Evolutionary conservation across 2,329 filamentous ascomycete species (phyloP).

Genomic region (Didymella segeticola): DNA sequence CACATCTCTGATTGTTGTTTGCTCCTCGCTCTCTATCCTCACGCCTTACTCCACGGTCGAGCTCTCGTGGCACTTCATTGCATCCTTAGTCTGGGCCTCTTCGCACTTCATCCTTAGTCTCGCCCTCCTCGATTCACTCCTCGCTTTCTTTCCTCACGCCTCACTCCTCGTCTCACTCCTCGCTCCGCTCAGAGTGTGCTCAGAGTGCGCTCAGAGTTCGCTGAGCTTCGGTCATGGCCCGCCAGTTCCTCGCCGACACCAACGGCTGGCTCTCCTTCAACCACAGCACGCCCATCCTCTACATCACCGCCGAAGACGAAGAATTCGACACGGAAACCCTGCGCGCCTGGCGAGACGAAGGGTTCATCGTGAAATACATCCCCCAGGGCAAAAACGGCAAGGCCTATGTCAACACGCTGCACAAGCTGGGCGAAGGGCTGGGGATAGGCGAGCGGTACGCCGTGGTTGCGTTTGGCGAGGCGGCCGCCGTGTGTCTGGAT

Average conservation of each 20-base stretch:
- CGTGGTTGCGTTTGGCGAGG: constrained; percentile 65
- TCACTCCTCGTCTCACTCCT: too few relatives aligned
- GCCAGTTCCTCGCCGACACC: constrained; percentile 45
- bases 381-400: constrained; percentile 59
- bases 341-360: constrained; percentile 65
- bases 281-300: constrained; percentile 54
- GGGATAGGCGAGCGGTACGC: constrained; percentile 67
- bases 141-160: too few relatives aligned
- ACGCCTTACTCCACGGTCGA: too few relatives aligned
- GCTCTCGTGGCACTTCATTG: too few relatives aligned
- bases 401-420: constrained; percentile 56
- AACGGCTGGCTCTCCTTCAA: constrained; percentile 51
- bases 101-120: too few relatives aligned
- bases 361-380: constrained; percentile 65
- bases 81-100: too few relatives aligned
- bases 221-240: constrained; percentile 37
- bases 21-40: too few relatives aligned
- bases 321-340: constrained; percentile 63
- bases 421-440: constrained; percentile 60
- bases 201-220: too few relatives aligned
- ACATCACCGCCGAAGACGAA: constrained; percentile 60
- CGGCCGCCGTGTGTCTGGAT: constrained; percentile 66
- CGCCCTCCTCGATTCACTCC: too few relatives aligned
- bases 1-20: too few relatives aligned
- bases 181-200: too few relatives aligned